Base-by-base conservation (phyloP, 768 basidiomycete species). In the Amanita inopinata region DNA sequence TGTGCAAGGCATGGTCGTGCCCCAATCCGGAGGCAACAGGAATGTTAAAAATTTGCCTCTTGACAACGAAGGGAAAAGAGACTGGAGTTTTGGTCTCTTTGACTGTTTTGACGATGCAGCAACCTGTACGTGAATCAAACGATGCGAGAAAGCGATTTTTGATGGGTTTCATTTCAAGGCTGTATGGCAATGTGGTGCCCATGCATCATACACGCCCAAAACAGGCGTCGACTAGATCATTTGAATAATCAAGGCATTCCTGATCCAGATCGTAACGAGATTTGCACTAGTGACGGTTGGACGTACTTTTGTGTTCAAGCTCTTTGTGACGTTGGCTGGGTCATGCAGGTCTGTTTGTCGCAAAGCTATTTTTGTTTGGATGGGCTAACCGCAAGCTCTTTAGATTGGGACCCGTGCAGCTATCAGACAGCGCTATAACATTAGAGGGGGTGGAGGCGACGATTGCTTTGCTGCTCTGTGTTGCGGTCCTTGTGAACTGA, bases 401-500 rank as follows among this genome's bases (percentile, higher is more conserved):
- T 32, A 59, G 48, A 41, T 51, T 18, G 40, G 23, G 9, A 53
- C 48, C 27, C 62, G 69, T 32, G 49, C 52, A 4, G 51, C 52
- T 12, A 40, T 62, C 33, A 64, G 70, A 33, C 15, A 24, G 1
- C 63, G 69, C 27, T 67, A 69, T 46, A 42, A 42, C 19, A 67
- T 73, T 39, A 50, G 53, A 9, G 71, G 71, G 20, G 55, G 52
- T 17, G 37, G 46, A 2, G 49, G 52, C 33, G 54, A 51, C 2
- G 69, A 70, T 48, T 69, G 61, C 36, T 42, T 39, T 12, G 33
- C 55, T 4, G 45, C 60, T 3, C 60, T 45, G 22, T 70, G 54
- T 48, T 71, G 69, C 52, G 43, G 27, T 1, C 58, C 69, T 3
- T 73, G 71, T 46, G 62, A 59, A 1, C 58, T 72, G 38, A 57